Evolutionary conservation across 2,329 filamentous ascomycete species (phyloP), one percentile per base, ranked within the genome.

Genomic region (Colletotrichum scovillei): DNA sequence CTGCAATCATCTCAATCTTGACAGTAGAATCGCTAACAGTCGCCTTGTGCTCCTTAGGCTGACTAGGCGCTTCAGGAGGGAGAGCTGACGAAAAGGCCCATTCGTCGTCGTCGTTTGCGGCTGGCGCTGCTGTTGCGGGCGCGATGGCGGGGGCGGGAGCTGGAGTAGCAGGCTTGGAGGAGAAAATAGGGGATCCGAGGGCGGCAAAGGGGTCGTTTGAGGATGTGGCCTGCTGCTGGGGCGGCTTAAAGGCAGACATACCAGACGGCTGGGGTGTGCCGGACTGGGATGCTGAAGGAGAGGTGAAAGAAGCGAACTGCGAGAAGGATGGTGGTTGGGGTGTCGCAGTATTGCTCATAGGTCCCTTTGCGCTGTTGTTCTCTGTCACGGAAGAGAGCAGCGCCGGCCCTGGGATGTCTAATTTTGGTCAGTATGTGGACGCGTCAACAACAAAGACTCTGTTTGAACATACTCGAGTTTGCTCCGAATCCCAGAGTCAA

Each of bases 41-140:
- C 24, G 93, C 85, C 60, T 90, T 90, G 76, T 94, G 90, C 63
- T 90, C 88, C 65, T 84, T 87, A 1, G 92, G 91, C 42, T 90
- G 88, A 73, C 83, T 78, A 22, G 86, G 79, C 19, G 82, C 74
- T 74, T 90, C 87, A 2, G 87, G 82, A 32, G 96, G 96, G 16
- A 98, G 87, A 0, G 96, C 92, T 0, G 96, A 98, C 3, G 94
- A 91, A 81, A 98, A 98, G 28, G 91, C 93, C 95, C 96, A 98
- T 79, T 98, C 96, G 76, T 98, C 96, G 63, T 98, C 96, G 58
- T 94, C 91, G 63, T 85, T 86, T 8, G 84, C 79, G 9, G 78
- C 76, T 4, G 80, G 74, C 0, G 84, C 67, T 0, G 80, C 67
- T 2, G 78, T 75, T 9, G 80, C 76, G 4, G 78, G 60, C 11